Base-by-base conservation (phyloP, 148 eudicot species). In the Chenopodium quinoa region DNA sequence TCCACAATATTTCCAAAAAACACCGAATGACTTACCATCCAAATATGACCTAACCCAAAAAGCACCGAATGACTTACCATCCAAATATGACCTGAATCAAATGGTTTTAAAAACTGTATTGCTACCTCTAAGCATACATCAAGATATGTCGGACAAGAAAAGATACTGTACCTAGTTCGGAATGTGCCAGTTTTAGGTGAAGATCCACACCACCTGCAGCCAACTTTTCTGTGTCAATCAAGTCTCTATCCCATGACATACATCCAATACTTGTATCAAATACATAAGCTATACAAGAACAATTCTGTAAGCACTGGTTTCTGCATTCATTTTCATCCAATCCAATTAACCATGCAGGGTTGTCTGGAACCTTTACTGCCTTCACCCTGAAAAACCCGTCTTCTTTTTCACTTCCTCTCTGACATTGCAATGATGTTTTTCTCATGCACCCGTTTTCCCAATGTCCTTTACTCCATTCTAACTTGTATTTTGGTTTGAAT, bases 201-300 rank as follows among this genome's bases (percentile, higher is more conserved):
- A 90, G 75, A 76, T 80, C 83, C 9, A 70, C 81, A 82, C 54
- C 83, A 47, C 79, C 84, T 12, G 22, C 17, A 40, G 84, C 2
- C 29, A 85, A 78, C 29, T 80, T 67, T 32, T 87, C 86, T 16
- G 84, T 64, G 75, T 90, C 92, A 50, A 82, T 62, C 23, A 90
- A 74, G 44, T 46, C 78, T 29, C 46, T 75, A 23, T 77, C 76
- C 89, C 90, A 90, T 7, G 67, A 60, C 89, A 87, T 82, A 76
- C 91, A 89, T 2, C 85, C 83, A 22, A 76, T 56, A 16, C 71
- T 81, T 1, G 44, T 13, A 46, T 83, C 82, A 64, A 44, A 83
- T 8, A 76, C 79, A 66, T 85, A 92, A 23, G 92, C 93, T n/a
- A 79, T 75, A 46, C 97, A 92, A 10, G 85, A 79, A 68, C 91